Evolutionary conservation across 2,329 filamentous ascomycete genomes (phyloP), one percentile per base, ranked within the genome.

Genomic region (Monilinia aucupariae): DNA sequence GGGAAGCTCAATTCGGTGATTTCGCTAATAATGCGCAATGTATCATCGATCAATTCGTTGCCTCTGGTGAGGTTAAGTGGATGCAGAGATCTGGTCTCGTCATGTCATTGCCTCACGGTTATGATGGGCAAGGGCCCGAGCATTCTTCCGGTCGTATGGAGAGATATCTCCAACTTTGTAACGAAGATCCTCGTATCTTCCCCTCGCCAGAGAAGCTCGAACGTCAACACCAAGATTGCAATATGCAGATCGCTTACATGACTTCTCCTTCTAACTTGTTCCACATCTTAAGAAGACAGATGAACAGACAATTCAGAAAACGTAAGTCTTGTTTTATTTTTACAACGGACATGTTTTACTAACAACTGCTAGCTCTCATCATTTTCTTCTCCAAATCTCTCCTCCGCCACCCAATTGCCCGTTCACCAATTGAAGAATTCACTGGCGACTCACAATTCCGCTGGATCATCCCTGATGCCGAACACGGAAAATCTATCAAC

Each of bases 21-120:
- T 99, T 99, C 73, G 94, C 94, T 82, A 99, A 99, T 84, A 99
- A 97, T 74, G 93, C 94, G 50, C 94, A 99, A 79, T 96, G 92
- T 76, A 96, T 99, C 78, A 96, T 99, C 74, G 94, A 99, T 77
- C 94, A 99, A 79, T 99, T 99, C 79, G 88, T 99, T 71, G 93
- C 94, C 58, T 97, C 94, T 66, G 94, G 94, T 75, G 94, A 99
- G 80, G 88, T 90, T 68, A 99, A 99, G 81, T 99, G 94, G 94
- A 89, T 97, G 79, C 94, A 99, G 81, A 89, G 94, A 78, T 96
- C 92, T 61, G 94, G 94, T 73, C 86, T 99, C 58, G 91, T 99
- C 71, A 89, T 97, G 84, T 97, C 92, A 66, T 84, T 99, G 63
- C 94, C 94, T 61, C 94, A 99, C 79, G 94, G 94, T 71, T 99